These are phyloP conservation scores for Trichoderma cornu-damae DNA, from an alignment of 2,329 filamentous ascomycete genomes.

Conservation along the genomic window DNA sequence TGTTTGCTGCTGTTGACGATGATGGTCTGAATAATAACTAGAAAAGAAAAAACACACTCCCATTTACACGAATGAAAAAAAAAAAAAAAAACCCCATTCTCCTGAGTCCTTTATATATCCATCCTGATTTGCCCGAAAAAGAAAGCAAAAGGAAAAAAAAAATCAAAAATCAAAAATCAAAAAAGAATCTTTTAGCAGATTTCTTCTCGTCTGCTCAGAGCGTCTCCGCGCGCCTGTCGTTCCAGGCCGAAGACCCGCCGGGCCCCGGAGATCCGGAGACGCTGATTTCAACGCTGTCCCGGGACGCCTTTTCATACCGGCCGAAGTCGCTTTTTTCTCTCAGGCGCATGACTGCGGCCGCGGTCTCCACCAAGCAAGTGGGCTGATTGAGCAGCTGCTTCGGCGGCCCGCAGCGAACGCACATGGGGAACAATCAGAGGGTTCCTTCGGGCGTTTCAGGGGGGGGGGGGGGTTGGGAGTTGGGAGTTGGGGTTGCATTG, in stretches of 20 bases:
- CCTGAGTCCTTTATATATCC: background rate
- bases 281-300: slow-evolving; percentile 1
- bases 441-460: background rate
- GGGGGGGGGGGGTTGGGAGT: too few species aligned
- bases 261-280: slow-evolving; percentile 16
- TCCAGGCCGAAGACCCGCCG: background rate
- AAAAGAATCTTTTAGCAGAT: background rate
- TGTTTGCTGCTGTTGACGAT: background rate
- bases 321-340: background rate
- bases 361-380: background rate
- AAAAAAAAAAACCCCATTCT: background rate
- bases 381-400: background rate
- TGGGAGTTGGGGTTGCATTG: background rate
- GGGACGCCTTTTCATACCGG: background rate
- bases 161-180: too few species aligned
- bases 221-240: slow-evolving; percentile 1
- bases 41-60: background rate
- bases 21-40: background rate
- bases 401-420: background rate
- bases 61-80: too few species aligned
- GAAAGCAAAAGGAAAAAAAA: too few species aligned
- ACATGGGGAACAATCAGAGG: background rate
- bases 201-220: background rate
- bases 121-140: background rate
- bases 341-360: background rate